Evolutionary conservation across 805 yeast genomes (phyloP), one percentile per base, ranked within the genome.

Genomic region (Sugiyamaella floridensis): DNA sequence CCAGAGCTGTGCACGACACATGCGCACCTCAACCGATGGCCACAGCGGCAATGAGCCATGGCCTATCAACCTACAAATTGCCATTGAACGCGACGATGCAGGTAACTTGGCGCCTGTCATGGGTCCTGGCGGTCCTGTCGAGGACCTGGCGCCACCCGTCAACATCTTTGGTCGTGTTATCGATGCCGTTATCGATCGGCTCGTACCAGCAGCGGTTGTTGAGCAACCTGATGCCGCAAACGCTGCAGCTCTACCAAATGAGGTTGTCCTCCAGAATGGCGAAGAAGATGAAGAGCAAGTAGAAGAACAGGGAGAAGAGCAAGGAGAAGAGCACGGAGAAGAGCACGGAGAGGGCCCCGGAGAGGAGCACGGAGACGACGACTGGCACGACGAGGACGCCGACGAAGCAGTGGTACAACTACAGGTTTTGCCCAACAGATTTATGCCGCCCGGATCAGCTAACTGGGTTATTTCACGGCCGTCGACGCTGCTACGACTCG

Each of bases 401-500:
- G 34, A 14, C 5, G 19, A 43, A 4, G n/a, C 37, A 2, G 9
- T 32, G 40, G 16, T 32, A 41, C 40, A 47, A 8, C 42, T 26
- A 8, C 48, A 32, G 34, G 15, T 26, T 3, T 14, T 10, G 37
- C n/a, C n/a, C 37, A 11, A 11, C 37, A 10, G 15, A 32, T 11
- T 14, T 32, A 10, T 34, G 40, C 43, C 18, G 22, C 45, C 53
- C 15, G 49, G 43, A 19, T 14, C 42, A 7, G 56, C 52, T 8
- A 52, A 58, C 40, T 61, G 61, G 64, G 57, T 58, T 15, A 50
- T 60, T 40, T 44, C 53, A 19, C 42, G 47, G 4, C 53, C 50
- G 9, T 48, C 57, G 34, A 29, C 37, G 37, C 20, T 47, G 41
- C 32, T 54, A 12, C 19, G 54, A 32, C 45, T 58, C 1, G 62